Percentiles rank a stretch among this genome's conserved stretches.
Conservation (phyloP, 768 basidiomycete genomes). For the Suillus spraguei region DNA sequence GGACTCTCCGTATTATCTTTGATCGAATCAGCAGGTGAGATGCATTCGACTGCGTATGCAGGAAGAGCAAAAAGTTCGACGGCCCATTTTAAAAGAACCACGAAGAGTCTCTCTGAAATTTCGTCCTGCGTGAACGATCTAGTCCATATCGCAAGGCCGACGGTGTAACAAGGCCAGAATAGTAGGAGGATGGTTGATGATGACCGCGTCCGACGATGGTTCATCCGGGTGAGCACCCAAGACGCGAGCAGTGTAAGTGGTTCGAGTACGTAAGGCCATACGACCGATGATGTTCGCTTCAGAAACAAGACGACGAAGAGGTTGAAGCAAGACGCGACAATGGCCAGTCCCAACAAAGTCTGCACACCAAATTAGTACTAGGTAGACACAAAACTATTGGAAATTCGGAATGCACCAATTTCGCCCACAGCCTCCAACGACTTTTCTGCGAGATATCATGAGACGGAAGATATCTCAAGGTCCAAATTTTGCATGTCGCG, state of each 20-base stretch:
- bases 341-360: slow-evolving; percentile 51
- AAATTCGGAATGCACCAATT: slow-evolving; percentile 56
- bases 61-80: slow-evolving; percentile 48
- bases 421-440: slow-evolving; percentile 52
- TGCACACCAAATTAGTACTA: slow-evolving; percentile 25
- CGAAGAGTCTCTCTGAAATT: slow-evolving; percentile 33
- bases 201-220: slow-evolving; percentile 69
- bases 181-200: slow-evolving; percentile 76
- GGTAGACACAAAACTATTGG: background rate
- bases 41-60: slow-evolving; percentile 66
- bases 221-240: slow-evolving; percentile 57
- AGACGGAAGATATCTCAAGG: slow-evolving; percentile 27
- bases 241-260: slow-evolving; percentile 52
- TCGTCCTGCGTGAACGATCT: slow-evolving; percentile 51
- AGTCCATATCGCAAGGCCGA: slow-evolving; percentile 53
- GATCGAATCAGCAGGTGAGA: slow-evolving; percentile 60
- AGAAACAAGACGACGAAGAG: slow-evolving; percentile 39
- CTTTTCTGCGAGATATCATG: slow-evolving; percentile 49
- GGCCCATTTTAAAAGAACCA: slow-evolving; percentile 48
- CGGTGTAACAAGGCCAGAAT: slow-evolving; percentile 77
- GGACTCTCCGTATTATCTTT: slow-evolving; percentile 63
- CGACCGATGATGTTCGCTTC: slow-evolving; percentile 43
- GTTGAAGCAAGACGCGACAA: slow-evolving; percentile 46
- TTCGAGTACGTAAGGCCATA: slow-evolving; percentile 59
- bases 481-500: slow-evolving; percentile 40